Evolutionary conservation across 208 protist genomes (phyloP).

Genomic region (Angomonas desouzai): DNA sequence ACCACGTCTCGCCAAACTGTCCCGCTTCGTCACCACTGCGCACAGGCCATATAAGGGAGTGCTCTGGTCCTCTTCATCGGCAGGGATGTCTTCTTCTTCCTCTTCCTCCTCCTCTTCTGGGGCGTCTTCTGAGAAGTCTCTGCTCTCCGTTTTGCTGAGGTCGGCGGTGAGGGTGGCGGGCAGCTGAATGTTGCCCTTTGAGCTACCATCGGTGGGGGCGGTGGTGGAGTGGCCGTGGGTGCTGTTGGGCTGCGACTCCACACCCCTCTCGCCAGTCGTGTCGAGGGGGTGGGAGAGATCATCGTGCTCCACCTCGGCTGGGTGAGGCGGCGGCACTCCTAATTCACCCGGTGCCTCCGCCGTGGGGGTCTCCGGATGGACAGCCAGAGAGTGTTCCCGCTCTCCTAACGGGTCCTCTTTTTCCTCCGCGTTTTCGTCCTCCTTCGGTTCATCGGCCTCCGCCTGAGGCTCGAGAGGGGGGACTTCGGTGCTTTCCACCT

Average conservation of each 20-base stretch:
- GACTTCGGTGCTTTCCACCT: too few species aligned
- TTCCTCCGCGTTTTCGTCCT: conserved; percentile 15
- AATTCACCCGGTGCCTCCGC: neutral
- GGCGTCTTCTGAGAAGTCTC: neutral
- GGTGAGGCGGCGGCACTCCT: neutral
- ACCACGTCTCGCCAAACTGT: conserved; percentile 53
- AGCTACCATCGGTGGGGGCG: neutral
- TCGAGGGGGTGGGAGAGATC: conserved; percentile 4
- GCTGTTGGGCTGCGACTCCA: neutral
- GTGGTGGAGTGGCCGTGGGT: neutral
- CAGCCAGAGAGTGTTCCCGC: conserved; percentile 9
- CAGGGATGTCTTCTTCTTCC: neutral
- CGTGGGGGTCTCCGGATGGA: neutral
- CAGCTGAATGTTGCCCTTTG: neutral
- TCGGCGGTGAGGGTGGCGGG: neutral
- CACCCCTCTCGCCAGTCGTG: neutral
- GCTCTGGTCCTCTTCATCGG: neutral
- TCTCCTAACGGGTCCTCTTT: too few species aligned
- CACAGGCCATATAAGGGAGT: conserved; percentile 53
- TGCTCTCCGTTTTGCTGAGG: neutral
- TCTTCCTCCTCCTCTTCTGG: conserved; percentile 3
- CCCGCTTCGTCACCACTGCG: conserved; percentile 65
- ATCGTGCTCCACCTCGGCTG: neutral
- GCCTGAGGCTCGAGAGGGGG: neutral
- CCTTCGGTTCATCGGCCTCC: conserved; percentile 14